Evolutionary conservation across 805 yeast genomes (phyloP).

Genomic region (Peterozyma toletana): DNA sequence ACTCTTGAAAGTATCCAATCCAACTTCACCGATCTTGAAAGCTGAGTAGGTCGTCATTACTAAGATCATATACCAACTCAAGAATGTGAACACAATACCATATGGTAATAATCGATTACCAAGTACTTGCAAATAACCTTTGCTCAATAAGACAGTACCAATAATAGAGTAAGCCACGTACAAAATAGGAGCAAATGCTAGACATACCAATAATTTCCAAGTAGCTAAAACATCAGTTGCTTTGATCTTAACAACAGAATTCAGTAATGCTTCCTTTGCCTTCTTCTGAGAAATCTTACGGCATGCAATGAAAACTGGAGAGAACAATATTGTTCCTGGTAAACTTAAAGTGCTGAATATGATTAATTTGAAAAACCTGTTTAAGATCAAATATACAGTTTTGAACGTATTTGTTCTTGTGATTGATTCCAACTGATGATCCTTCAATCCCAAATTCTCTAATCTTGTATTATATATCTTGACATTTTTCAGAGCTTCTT

Average conservation of each 20-base stretch:
- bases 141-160: slow-evolving; percentile 25
- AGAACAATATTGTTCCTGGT: slow-evolving; percentile 82
- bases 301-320: slow-evolving; percentile 81
- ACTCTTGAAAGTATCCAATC: slow-evolving; percentile 83
- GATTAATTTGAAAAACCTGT: slow-evolving; percentile 48
- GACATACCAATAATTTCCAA: slow-evolving; percentile 86
- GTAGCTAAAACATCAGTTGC: slow-evolving; percentile 94
- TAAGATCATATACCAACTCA: slow-evolving; percentile 53
- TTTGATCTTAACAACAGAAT: slow-evolving; percentile 80
- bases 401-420: slow-evolving; percentile 43
- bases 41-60: slow-evolving; percentile 82
- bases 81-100: slow-evolving; percentile 15
- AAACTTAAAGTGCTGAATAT: slow-evolving; percentile 56
- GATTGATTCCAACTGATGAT: slow-evolving; percentile 57
- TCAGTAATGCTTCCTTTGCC: slow-evolving; percentile 71
- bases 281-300: slow-evolving; percentile 64
- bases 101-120: neutral
- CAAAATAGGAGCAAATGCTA: slow-evolving; percentile 81
- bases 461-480: slow-evolving; percentile 60
- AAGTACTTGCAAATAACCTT: neutral
- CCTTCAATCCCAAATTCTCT: slow-evolving; percentile 54
- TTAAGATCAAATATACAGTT: slow-evolving; percentile 44
- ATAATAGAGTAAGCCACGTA: slow-evolving; percentile 72
- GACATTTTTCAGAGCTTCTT: slow-evolving; percentile 56
- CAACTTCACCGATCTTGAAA: slow-evolving; percentile 83